Percentiles rank a stretch among this genome's conserved stretches.
Conservation (phyloP, 2,329 filamentous ascomycete genomes). For the Epichloe gansuensis region DNA sequence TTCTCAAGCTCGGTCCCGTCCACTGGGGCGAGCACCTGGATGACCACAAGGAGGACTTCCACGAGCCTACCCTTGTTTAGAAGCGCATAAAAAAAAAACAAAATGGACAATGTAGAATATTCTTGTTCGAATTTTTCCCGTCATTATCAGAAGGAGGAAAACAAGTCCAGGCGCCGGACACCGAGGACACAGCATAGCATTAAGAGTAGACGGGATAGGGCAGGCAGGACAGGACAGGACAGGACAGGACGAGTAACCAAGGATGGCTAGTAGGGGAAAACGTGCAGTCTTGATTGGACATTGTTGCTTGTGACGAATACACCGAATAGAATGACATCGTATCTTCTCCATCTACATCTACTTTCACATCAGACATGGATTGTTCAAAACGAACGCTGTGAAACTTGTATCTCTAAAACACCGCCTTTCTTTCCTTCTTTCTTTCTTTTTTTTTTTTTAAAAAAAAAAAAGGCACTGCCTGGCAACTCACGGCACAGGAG, state of each 20-base stretch:
- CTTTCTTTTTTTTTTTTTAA: too few relatives aligned
- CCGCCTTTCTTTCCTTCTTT: too few relatives aligned
- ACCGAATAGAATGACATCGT: too few relatives aligned
- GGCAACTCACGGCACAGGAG: neutral
- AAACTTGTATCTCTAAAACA: too few relatives aligned
- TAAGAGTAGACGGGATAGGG: neutral
- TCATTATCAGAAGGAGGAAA: neutral
- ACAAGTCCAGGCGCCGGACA: neutral
- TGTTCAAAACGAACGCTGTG: too few relatives aligned
- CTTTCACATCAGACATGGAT: too few relatives aligned
- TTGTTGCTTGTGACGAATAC: too few relatives aligned
- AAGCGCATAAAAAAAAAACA: conserved; percentile 5
- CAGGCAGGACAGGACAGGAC: neutral
- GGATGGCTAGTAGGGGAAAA: too few relatives aligned
- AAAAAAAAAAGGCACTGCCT: neutral
- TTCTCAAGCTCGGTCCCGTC: conserved; percentile 52
- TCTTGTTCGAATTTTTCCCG: neutral
- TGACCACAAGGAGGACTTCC: conserved; percentile 43
- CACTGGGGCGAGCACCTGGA: conserved; percentile 49
- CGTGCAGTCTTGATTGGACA: too few relatives aligned
- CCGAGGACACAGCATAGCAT: neutral
- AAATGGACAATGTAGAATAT: conserved; percentile 20
- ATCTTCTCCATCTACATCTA: too few relatives aligned
- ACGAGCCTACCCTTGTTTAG: conserved; percentile 26
- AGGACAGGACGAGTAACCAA: neutral